phyloP scores from a whole-genome alignment of 805 yeast species.

The Teunomyces pallodes region DNA sequence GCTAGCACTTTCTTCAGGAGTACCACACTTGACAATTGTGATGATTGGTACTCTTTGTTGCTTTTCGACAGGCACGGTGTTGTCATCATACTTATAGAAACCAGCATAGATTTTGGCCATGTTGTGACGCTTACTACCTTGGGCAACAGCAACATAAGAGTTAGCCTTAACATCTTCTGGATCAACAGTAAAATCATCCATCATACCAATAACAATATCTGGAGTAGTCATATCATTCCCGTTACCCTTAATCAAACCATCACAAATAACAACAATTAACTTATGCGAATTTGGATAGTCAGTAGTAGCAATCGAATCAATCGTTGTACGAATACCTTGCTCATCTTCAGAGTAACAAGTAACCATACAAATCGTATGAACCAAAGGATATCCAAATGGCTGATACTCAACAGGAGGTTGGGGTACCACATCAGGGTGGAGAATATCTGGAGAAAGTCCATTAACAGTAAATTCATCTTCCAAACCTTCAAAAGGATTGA shows the following conservation, averaged over 20 bases:
- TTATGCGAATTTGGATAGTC: constrained; percentile 96
- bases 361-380: constrained; percentile 46
- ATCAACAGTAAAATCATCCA: constrained; percentile 66
- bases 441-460: constrained; percentile 55
- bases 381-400: constrained; percentile 81
- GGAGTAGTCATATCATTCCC: constrained; percentile 89
- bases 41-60: constrained; percentile 85
- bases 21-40: constrained; percentile 82
- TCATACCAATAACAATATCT: constrained; percentile 82
- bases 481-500: constrained; percentile 32
- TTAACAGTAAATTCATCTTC: constrained; percentile 36
- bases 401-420: constrained; percentile 89
- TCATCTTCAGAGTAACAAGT: constrained; percentile 96
- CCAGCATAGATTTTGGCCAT: constrained; percentile 98
- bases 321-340: constrained; percentile 78
- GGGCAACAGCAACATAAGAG: constrained; percentile 94
- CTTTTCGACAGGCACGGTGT: constrained; percentile 70
- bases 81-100: constrained; percentile 79
- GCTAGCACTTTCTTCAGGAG: constrained; percentile 69
- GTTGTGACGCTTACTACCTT: constrained; percentile 91
- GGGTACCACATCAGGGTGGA: constrained; percentile 78
- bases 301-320: constrained; percentile 92
- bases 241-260: constrained; percentile 91
- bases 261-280: constrained; percentile 80
- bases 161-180: constrained; percentile 74